phyloP scores from a whole-genome alignment of 768 basidiomycete genomes.

The Hericium erinaceus region DNA sequence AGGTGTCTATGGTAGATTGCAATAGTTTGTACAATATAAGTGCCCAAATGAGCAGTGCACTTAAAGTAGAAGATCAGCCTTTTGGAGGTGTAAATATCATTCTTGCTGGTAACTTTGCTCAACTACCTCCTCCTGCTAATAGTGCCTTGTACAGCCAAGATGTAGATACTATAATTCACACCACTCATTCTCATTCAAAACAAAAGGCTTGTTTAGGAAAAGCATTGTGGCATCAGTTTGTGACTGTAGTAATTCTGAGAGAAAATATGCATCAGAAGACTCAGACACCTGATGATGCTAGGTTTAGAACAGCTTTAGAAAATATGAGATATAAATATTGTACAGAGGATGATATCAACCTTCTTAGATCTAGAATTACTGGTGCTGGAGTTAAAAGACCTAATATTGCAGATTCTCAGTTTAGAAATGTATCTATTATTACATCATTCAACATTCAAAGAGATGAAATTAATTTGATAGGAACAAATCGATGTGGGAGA shows the following conservation, averaged over 20 bases:
- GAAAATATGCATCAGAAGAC: conserved; percentile 13
- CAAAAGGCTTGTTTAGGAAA: conserved; percentile 9
- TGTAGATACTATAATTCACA: not conserved
- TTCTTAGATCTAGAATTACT: conserved; percentile 21
- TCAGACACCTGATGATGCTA: conserved; percentile 16
- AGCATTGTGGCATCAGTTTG: conserved; percentile 14
- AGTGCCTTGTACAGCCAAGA: conserved; percentile 14
- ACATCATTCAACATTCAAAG: conserved; percentile 27
- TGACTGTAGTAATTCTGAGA: conserved; percentile 12
- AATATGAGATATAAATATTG: conserved; percentile 34
- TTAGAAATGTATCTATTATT: conserved; percentile 29
- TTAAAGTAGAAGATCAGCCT: conserved; percentile 10
- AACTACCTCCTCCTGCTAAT: conserved; percentile 25
- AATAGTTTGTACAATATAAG: conserved; percentile 19
- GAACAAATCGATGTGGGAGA: conserved; percentile 22
- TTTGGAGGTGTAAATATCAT: conserved; percentile 35
- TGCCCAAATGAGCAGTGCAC: conserved; percentile 14
- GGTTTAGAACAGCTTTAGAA: conserved; percentile 22
- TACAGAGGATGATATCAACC: conserved; percentile 27
- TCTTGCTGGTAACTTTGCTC: conserved; percentile 40
- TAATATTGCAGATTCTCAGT: conserved; percentile 13
- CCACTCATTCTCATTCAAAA: not conserved
- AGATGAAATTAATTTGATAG: conserved; percentile 29
- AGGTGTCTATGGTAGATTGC: conserved; percentile 33
- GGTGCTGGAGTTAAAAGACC: conserved; percentile 4